Percentiles rank a stretch among this genome's conserved stretches.
Evolutionary conservation across 345 rosid species (phyloP).

Genomic region (Syzygium jambos): DNA sequence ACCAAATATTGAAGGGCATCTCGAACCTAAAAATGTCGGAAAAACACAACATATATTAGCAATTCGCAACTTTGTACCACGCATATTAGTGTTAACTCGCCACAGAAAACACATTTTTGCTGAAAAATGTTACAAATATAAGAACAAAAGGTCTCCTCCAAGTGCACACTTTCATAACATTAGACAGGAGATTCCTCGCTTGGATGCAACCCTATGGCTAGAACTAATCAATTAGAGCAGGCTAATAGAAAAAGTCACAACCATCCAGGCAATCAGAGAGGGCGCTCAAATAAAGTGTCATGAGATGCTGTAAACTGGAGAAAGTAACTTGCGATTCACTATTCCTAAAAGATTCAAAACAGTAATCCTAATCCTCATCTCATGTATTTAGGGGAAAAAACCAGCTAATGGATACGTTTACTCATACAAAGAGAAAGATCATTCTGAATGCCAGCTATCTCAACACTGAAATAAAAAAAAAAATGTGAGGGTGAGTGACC

Average conservation of each 20-base stretch:
- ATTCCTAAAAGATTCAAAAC: not conserved
- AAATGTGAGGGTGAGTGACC: not conserved
- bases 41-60: not conserved
- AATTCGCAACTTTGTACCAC: not conserved
- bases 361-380: not conserved
- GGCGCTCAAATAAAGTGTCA: not conserved
- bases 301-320: not conserved
- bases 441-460: not conserved
- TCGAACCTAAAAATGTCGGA: conserved; percentile 52
- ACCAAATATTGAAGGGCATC: conserved; percentile 95
- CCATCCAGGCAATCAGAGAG: not conserved
- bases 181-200: not conserved
- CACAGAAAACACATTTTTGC: not conserved
- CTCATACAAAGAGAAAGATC: not conserved
- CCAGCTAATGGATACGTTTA: not conserved
- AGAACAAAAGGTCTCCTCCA: not conserved
- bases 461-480: not conserved
- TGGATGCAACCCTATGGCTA: not conserved
- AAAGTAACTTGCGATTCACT: not conserved
- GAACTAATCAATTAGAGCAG: not conserved
- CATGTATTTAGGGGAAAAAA: not conserved
- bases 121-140: not conserved
- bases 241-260: not conserved
- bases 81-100: not conserved
- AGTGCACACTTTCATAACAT: not conserved